Evolutionary conservation across 768 basidiomycete genomes (phyloP).

Genomic region (Imleria badia): DNA sequence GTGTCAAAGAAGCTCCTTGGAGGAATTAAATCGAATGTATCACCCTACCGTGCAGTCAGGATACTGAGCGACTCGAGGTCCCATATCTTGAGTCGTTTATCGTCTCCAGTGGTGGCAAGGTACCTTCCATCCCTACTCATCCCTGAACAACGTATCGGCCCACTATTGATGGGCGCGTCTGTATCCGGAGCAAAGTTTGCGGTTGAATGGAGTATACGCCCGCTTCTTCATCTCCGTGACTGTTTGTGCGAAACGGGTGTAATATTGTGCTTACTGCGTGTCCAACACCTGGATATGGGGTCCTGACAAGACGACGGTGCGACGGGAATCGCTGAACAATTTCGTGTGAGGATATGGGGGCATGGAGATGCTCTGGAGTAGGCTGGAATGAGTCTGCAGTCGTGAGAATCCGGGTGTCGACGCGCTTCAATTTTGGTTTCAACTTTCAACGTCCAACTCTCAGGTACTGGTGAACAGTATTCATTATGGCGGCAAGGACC

Average conservation of each 20-base stretch:
- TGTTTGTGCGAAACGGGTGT: not conserved
- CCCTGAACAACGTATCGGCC: conserved; percentile 60
- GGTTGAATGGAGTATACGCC: conserved; percentile 49
- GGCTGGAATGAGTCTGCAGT: no score
- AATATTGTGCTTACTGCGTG: conserved; percentile 42
- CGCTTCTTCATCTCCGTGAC: conserved; percentile 43
- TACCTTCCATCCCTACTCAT: conserved; percentile 44
- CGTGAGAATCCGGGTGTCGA: no score
- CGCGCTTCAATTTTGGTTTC: no score
- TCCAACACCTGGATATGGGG: conserved; percentile 63
- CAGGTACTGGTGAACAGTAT: not conserved
- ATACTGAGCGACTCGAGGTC: conserved; percentile 53
- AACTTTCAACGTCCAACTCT: not conserved
- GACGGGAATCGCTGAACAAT: conserved; percentile 39
- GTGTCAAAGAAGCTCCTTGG: not conserved
- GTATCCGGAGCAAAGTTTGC: conserved; percentile 31
- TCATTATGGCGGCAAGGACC: conserved; percentile 17
- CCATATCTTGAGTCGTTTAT: conserved; percentile 83
- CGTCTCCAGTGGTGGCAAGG: conserved; percentile 69
- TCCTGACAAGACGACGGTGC: conserved; percentile 51
- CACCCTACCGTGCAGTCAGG: conserved; percentile 59
- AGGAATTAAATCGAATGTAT: not conserved
- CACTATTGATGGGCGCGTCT: conserved; percentile 42
- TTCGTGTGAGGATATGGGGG: conserved; percentile 48
- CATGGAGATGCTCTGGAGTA: conserved; percentile 32